Base-by-base conservation (phyloP, 78 protist genomes). In the Andalucia godoyi region DNA sequence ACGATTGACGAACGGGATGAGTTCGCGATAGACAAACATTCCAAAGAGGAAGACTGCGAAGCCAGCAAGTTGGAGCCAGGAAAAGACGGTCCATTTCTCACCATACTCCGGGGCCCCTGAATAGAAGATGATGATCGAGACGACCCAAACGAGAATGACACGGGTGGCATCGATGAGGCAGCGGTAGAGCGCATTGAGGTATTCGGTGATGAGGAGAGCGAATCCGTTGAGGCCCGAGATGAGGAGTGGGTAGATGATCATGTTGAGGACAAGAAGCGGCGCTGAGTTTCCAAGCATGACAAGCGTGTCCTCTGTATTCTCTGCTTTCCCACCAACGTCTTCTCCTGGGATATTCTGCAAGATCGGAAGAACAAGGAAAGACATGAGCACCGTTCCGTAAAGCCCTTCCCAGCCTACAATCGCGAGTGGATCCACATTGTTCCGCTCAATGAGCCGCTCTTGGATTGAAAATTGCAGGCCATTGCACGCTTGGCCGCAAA, bases 131-230 rank as follows among this genome's bases (percentile, higher is more conserved):
- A 34, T 2, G 45, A 77, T 15, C 12, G 66, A 46, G 23, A 39
- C 32, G 27, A 45, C 40, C 77, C 77, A 70, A 30, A 77, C 61
- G 52, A 21, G 6, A 30, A 23, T 23, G 25, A 54, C 60, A 9
- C 83, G 43, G 43, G 45, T n/a, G 25, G 75, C 64, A 49, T 69
- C 83, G 27, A 77, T 30, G 45, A 50, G 38, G 23, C 71, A 52
- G 15, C 83, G 27, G 52, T n/a, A 2, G 60, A 62, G 36, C 27
- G 83, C 69, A 25, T 50, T 32, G 30, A 77, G 13, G 4, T 3
- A 9, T 3, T 69, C 3, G 17, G 83, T 77, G 36, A 77, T 49
- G 9, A 49, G 29, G 66, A 67, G 67, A 36, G 72, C 76, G 3
- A 29, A 59, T 7, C 30, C 10, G 83, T 77, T 77, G 63, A 54